Conservation (phyloP, 1,284 basidiomycete genomes). For the Trichosporon sp. region DNA sequence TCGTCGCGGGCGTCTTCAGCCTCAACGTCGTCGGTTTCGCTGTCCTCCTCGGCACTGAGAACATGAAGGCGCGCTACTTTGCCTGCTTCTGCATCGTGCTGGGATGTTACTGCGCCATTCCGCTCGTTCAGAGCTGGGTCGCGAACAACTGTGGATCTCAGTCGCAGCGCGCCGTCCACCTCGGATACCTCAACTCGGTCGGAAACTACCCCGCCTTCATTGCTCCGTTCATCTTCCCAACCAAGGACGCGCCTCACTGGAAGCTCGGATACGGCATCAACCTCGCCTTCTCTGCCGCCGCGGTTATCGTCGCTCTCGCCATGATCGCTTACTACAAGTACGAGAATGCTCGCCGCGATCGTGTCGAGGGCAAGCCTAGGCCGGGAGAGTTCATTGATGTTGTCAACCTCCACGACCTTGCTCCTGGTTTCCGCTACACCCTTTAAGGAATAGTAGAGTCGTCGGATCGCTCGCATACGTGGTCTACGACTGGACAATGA, state of each 20-base stretch:
- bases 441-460: too few species aligned
- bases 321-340: neutral
- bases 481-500: too few species aligned
- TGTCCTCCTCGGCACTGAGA: conserved; percentile 31
- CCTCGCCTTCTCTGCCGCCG: neutral
- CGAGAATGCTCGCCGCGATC: neutral
- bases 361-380: neutral
- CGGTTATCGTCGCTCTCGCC: neutral
- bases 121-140: neutral
- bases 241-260: neutral
- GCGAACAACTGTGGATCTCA: conserved; percentile 24
- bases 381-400: neutral
- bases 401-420: neutral
- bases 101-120: neutral
- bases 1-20: conserved; percentile 30
- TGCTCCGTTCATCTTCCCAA: neutral
- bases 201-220: neutral
- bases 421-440: neutral
- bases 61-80: conserved; percentile 45
- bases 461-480: too few species aligned
- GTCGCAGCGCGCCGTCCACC: conserved; percentile 44
- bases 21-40: conserved; percentile 41
- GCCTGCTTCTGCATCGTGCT: conserved; percentile 26
- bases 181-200: conserved; percentile 41
- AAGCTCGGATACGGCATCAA: conserved; percentile 1